Base-by-base conservation (phyloP, 179 eudicot genomes). In the Amaranthus tricolor region DNA sequence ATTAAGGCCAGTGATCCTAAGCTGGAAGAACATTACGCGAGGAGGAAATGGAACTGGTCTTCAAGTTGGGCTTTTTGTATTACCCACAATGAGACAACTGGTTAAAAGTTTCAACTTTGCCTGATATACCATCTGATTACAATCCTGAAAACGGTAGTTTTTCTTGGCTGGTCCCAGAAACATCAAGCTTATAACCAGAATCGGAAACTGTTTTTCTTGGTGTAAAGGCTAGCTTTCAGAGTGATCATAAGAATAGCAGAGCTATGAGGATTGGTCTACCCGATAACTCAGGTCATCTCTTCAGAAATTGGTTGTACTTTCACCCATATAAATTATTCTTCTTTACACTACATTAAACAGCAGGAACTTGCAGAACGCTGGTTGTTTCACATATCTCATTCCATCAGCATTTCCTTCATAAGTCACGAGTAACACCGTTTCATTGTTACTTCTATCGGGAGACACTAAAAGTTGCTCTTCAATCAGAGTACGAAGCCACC, bases 21-120 rank as follows among this genome's bases (percentile, higher is more conserved):
- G 59, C 10, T 84, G 68, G 50, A 60, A n/a, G 68, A 76, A 4
- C 5, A 43, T 6, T 82, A 74, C 17, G n/a, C 63, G 40, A 12
- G 3, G 54, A 65, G 16, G 85, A 82, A 53, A 66, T 78, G 81
- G 84, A 80, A 62, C 15, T 85, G 80, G 81, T 80, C 8, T 56
- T 80, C 73, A 73, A 64, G 56, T 51, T 79, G 21, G 83, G 85
- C 53, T 58, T 82, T 44, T 53, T 84, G 9, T 79, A 85, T 48
- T 75, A 66, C 87, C 85, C 4, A 66, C 72, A 11, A 84, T 77
- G 83, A 79, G 83, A 70, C 81, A 82, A 48, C 76, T 77, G 11
- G 71, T 56, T 45, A 52, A 53, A 55, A 69, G 59, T 72, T 82
- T 11, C 62, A 7, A 15, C 17, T 17, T 74, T 80, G 69, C 85